phyloP scores from a whole-genome alignment of 495 filamentous ascomycete genomes.

The Talaromyces stipitatus region DNA sequence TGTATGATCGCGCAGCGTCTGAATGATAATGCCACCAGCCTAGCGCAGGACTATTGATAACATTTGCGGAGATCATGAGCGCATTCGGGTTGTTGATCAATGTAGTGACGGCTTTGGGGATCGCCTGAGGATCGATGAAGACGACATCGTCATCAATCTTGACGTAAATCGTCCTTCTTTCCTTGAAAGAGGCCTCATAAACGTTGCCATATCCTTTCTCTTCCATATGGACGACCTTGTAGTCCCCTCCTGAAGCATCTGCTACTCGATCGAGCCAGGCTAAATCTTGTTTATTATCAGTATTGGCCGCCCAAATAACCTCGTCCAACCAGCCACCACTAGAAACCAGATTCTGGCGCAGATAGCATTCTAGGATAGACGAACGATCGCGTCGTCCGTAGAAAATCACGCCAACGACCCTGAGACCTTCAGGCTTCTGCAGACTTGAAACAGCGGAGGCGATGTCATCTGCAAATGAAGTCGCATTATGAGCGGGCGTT shows the following conservation, averaged over 20 bases:
- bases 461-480: background rate
- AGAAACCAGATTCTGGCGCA: constrained; percentile 35
- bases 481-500: background rate
- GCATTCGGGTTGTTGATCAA: constrained; percentile 26
- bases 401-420: constrained; percentile 38
- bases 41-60: constrained; percentile 32
- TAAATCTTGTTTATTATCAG: constrained; percentile 28
- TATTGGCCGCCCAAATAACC: constrained; percentile 38
- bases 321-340: constrained; percentile 44
- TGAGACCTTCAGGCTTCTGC: constrained; percentile 27
- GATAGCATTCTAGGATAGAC: constrained; percentile 40
- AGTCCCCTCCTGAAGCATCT: background rate
- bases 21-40: constrained; percentile 29
- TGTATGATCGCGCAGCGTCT: constrained; percentile 29
- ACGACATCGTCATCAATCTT: constrained; percentile 41
- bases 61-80: constrained; percentile 31
- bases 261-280: constrained; percentile 19
- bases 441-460: background rate
- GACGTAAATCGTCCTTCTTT: constrained; percentile 28
- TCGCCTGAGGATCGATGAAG: constrained; percentile 32
- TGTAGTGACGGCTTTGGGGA: constrained; percentile 30
- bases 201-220: constrained; percentile 19
- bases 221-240: constrained; percentile 3
- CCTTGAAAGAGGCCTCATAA: constrained; percentile 23
- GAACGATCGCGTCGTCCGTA: constrained; percentile 33